Evolutionary conservation across 768 basidiomycete species (phyloP).

Genomic region (Pisolithus tinctorius): DNA sequence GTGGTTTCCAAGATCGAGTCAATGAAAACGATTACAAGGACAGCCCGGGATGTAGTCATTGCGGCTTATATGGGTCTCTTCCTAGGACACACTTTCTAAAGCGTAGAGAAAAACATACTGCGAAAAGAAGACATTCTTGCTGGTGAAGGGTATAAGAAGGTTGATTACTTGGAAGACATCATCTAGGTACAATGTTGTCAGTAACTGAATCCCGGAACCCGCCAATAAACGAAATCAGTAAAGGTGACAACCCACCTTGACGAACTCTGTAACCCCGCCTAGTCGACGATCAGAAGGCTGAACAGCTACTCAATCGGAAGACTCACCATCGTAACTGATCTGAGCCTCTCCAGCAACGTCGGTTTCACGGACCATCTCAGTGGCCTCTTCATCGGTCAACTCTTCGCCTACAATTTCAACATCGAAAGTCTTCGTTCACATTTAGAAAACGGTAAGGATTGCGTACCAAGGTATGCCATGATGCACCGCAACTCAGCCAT

Average conservation of each 20-base stretch:
- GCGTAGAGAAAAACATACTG: too few relatives aligned
- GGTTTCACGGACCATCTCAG: constrained; percentile 96
- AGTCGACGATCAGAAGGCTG: not conserved
- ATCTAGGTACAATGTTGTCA: not conserved
- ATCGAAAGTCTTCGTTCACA: constrained; percentile 2
- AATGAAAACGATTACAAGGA: too few relatives aligned
- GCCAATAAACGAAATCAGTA: too few relatives aligned
- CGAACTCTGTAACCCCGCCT: not conserved
- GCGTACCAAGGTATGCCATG: constrained; percentile 82
- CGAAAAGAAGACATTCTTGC: too few relatives aligned
- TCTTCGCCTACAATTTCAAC: constrained; percentile 58
- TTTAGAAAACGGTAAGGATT: not conserved
- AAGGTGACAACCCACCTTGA: not conserved
- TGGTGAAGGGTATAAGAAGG: not conserved
- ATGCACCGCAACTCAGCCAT: constrained; percentile 83
- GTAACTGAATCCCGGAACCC: not conserved
- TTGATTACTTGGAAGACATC: not conserved
- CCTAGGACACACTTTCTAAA: too few relatives aligned
- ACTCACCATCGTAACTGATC: constrained; percentile 76
- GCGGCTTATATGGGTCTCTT: too few relatives aligned
- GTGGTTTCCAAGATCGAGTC: too few relatives aligned
- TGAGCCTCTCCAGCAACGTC: constrained; percentile 91
- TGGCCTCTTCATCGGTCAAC: constrained; percentile 78
- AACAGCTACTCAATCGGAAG: not conserved
- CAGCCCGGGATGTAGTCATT: too few relatives aligned